Evolutionary conservation across 148 eudicot genomes (phyloP), one percentile per base, ranked within the genome.

Genomic region (Rhododendron kiyosumense): DNA sequence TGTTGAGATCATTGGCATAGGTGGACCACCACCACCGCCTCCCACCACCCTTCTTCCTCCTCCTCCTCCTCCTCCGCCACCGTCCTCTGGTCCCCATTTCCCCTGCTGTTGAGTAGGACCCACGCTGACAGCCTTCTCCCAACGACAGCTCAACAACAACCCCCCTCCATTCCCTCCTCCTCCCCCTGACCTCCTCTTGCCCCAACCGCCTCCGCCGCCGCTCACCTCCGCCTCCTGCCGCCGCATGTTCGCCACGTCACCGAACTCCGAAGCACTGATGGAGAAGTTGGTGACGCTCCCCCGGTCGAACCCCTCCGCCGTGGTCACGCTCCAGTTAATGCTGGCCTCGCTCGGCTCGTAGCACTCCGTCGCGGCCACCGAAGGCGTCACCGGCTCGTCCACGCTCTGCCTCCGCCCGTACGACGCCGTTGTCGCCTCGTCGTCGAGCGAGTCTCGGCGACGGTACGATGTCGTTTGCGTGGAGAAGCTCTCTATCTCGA

Each of bases 311-410:
- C 95, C 98, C 85, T 96, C 98, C 15, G 95, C 98, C 0, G 98
- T 96, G 8, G 95, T 93, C 30, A 96, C 98, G 86, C 98, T 96
- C 98, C 98, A 96, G 81, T 92, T 98, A 10, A 96, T 87, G 87
- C 98, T 96, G 0, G 91, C 96, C 85, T 96, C 98, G 88, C 94
- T 93, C 75, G 98, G 98, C 63, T 94, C 94, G 75, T 96, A 96
- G 41, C 97, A 92, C 78, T 94, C 98, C 4, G 94, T 93, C 5
- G 90, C 92, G 0, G 92, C 93, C 4, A 93, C 84, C 32, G 94
- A 93, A 63, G 93, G 92, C 69, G 96, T 93, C 85, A 52, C 85
- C 2, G 89, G 85, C 88, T 89, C 92, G 26, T 91, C 91, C 14
- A 85, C 12, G 61, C 90, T 87, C 71, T 82, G 34, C 30, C 82